Conservation (phyloP, 768 basidiomycete genomes). For the Naganishia vaughanmartiniae region DNA sequence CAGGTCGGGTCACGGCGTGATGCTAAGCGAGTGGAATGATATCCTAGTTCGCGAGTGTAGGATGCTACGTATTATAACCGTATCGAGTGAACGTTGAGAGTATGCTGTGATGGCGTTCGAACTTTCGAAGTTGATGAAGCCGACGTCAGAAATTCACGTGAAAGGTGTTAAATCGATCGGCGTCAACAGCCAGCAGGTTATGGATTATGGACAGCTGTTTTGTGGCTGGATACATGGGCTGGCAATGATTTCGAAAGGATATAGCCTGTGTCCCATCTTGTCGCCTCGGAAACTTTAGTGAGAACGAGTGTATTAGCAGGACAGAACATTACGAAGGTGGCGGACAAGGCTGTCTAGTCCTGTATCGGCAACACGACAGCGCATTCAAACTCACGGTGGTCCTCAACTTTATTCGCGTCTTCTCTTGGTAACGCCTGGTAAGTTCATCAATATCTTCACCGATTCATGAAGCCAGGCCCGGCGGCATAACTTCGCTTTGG, state of each 20-base stretch:
- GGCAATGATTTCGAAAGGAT: too few relatives aligned
- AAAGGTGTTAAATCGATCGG: slow-evolving; percentile 15
- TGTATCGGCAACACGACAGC: not conserved
- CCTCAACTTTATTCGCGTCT: not conserved
- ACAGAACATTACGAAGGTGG: not conserved
- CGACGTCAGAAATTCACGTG: slow-evolving; percentile 12
- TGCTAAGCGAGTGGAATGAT: too few relatives aligned
- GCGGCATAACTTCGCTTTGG: not conserved
- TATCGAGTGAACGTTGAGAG: too few relatives aligned
- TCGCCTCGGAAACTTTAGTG: too few relatives aligned
- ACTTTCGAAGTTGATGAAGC: too few relatives aligned
- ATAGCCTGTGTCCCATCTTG: too few relatives aligned
- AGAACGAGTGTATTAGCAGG: not conserved
- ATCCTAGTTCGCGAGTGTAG: too few relatives aligned
- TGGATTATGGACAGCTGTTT: not conserved
- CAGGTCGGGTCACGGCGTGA: not conserved
- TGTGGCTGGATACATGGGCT: too few relatives aligned
- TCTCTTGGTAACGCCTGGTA: not conserved
- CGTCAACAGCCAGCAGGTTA: slow-evolving; percentile 4
- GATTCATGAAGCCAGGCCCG: not conserved
- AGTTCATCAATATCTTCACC: not conserved
- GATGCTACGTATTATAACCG: too few relatives aligned
- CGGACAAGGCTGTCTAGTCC: not conserved
- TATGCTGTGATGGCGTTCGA: too few relatives aligned
- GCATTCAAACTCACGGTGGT: not conserved